phyloP scores from a whole-genome alignment of 495 filamentous ascomycete genomes.

The Astrothelium subdiscretum region DNA sequence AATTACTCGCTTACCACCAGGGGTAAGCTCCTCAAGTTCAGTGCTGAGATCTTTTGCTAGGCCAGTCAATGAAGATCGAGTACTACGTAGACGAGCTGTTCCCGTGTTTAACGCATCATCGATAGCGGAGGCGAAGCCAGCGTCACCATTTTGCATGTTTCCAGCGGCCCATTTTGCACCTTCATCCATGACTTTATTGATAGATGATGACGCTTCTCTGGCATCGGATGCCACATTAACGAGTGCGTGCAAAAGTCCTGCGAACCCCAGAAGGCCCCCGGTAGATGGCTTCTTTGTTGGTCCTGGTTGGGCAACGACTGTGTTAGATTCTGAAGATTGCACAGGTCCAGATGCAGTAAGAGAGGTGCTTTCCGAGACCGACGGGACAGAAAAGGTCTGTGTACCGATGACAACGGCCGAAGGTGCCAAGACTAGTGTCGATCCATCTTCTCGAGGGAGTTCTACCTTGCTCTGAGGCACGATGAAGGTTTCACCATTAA shows the following conservation, averaged over 20 bases:
- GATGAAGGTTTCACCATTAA: background rate
- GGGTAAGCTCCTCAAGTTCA: background rate
- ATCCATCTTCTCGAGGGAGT: background rate
- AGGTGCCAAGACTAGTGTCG: background rate
- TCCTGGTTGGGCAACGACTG: background rate
- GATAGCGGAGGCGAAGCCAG: background rate
- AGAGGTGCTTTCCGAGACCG: background rate
- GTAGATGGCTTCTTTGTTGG: background rate
- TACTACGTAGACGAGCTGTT: background rate
- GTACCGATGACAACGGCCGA: background rate
- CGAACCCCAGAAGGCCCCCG: background rate
- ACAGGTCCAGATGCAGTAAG: background rate
- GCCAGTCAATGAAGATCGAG: background rate
- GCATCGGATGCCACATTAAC: background rate
- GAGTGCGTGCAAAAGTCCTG: background rate
- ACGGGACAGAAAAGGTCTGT: background rate
- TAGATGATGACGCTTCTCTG: background rate
- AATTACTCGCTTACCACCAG: background rate
- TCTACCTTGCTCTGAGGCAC: background rate
- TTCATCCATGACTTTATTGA: background rate
- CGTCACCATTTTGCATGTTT: background rate
- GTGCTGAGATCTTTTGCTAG: background rate
- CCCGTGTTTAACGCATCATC: background rate
- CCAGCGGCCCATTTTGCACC: background rate
- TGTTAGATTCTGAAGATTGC: background rate